phyloP scores from a whole-genome alignment of 257 asterid species.

The Craterostigma plantagineum region DNA sequence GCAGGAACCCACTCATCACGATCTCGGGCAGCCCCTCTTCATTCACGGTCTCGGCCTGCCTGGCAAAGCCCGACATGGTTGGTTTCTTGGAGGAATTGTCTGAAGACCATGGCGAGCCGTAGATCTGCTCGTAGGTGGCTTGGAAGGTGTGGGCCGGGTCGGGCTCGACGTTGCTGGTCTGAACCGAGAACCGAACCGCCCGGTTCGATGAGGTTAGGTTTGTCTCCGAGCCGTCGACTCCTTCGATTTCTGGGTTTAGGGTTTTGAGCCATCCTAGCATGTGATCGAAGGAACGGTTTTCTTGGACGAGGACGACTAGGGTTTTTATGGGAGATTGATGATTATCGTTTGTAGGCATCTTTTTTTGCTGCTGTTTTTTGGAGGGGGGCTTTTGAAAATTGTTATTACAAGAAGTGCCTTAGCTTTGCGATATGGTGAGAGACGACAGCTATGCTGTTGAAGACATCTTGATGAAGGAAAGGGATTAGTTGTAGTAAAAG shows the following conservation, averaged over 20 bases:
- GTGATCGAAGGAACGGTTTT: conserved; percentile 67
- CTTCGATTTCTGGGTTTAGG: conserved; percentile 39
- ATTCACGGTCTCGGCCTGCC: conserved; percentile 32
- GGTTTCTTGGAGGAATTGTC: conserved; percentile 9
- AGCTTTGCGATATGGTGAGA: no score
- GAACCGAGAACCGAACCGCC: conserved; percentile 11
- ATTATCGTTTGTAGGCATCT: neutral
- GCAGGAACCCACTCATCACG: conserved; percentile 56
- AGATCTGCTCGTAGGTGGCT: conserved; percentile 37
- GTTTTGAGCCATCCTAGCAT: conserved; percentile 65
- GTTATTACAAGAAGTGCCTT: no score
- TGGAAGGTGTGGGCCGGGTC: conserved; percentile 75
- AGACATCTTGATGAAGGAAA: no score
- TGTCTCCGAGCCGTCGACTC: conserved; percentile 44
- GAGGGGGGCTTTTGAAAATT: no score
- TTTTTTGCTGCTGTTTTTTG: no score
- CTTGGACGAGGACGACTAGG: conserved; percentile 47
- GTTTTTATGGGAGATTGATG: conserved; percentile 41
- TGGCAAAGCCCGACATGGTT: conserved; percentile 49
- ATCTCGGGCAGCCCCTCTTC: conserved; percentile 24
- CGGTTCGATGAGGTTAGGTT: conserved; percentile 26
- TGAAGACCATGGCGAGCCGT: conserved; percentile 24
- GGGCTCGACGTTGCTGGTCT: conserved; percentile 21
- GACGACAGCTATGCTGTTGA: no score
- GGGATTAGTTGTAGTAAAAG: no score